Evolutionary conservation across 148 eudicot genomes (phyloP), one percentile per base, ranked within the genome.

Genomic region (Camellia sinensis): DNA sequence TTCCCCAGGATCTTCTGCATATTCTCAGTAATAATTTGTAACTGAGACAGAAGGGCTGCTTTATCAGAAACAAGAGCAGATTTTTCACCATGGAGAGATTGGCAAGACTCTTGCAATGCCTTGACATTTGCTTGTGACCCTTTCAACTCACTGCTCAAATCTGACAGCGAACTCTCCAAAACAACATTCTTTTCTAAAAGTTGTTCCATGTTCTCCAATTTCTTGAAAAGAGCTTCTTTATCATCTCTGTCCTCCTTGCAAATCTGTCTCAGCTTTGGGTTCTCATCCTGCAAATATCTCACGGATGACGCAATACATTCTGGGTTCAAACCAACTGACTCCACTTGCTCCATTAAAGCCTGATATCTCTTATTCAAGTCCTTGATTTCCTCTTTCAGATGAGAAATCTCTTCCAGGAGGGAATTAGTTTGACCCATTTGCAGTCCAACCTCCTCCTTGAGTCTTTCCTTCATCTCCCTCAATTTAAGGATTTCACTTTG

Each of bases 1-100:
- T 86, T 91, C 82, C 91, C 95, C 43, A 92, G 61, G 84, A 96
- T 90, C 73, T 84, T 91, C 87, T 91, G 93, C 95, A 92, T 90
- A 52, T 83, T 93, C 79, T 90, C 91, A 37, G 91, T 92, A 74
- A 93, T 77, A 69, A 82, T 80, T 60, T 94, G 91, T 71, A 96
- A 82, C 87, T 93, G 99, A 81, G 94, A 90, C 77, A 96, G 83
- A 77, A 96, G 63, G 43, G 88, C 84, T 77, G 92, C 84, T 89
- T 92, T 92, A 84, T 93, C 99, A 62, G 86, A 76, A 77, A 86
- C 83, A 81, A 93, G 92, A 62, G 76, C 44, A 10, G 90, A 84
- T 82, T 92, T 96, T 53, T 93, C 99, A 76, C 87, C 92, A 61
- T 45, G 84, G 45, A 93, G 87, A 66, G 74, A 63, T 66, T 83